phyloP scores from a whole-genome alignment of 805 yeast species.

The Candida awuae region DNA sequence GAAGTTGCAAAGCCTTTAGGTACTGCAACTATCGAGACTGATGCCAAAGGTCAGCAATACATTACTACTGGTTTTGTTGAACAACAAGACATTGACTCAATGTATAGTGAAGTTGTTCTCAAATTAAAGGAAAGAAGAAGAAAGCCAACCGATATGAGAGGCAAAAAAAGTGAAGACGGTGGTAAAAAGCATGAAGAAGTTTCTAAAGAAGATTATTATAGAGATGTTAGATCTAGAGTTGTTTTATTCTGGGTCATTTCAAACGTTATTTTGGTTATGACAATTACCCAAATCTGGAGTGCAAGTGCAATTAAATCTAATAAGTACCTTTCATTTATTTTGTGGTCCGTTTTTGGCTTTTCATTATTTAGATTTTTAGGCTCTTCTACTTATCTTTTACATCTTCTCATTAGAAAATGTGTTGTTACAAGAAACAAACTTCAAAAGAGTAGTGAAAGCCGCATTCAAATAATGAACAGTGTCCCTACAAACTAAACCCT shows the following conservation, averaged over 20 bases:
- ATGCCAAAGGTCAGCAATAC: slow-evolving; percentile 76
- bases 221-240: slow-evolving; percentile 90
- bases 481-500: slow-evolving; percentile 6
- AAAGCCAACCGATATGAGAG: slow-evolving; percentile 44
- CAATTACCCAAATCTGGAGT: slow-evolving; percentile 74
- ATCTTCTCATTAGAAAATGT: slow-evolving; percentile 27
- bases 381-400: slow-evolving; percentile 59
- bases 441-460: slow-evolving; percentile 21
- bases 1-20: slow-evolving; percentile 62
- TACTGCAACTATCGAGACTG: slow-evolving; percentile 72
- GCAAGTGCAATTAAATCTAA: slow-evolving; percentile 61
- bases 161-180: slow-evolving; percentile 32
- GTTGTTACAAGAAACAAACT: slow-evolving; percentile 28
- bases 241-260: slow-evolving; percentile 91
- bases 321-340: slow-evolving; percentile 70
- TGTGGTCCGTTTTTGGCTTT: slow-evolving; percentile 88
- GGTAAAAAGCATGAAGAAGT: slow-evolving; percentile 30
- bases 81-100: slow-evolving; percentile 71
- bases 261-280: slow-evolving; percentile 75
- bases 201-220: slow-evolving; percentile 75
- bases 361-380: slow-evolving; percentile 80
- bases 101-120: slow-evolving; percentile 66
- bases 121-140: slow-evolving; percentile 65
- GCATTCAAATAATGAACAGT: slow-evolving; percentile 13
- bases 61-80: slow-evolving; percentile 73